Evolutionary conservation across 257 asterid genomes (phyloP), one percentile per base, ranked within the genome.

Genomic region (Nicotiana undulata): DNA sequence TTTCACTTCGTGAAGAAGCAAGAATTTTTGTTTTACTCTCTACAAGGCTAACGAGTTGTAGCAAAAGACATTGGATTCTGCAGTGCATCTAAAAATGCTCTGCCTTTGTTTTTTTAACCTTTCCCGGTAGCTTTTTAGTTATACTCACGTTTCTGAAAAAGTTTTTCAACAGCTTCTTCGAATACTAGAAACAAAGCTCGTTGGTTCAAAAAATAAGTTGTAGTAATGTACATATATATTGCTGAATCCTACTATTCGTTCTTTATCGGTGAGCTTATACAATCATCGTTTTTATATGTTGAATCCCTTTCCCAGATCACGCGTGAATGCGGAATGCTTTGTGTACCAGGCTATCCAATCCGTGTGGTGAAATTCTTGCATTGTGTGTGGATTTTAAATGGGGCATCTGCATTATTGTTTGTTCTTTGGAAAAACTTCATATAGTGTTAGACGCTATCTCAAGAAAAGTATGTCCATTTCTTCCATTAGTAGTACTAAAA

Each of bases 231-330:
- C 49, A 6, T 6, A 37, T 37, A 37, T 37, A 37, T 7, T 1
- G 46, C 2, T 37, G 46, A 37, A 37, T 37, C 46, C 46, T 37
- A 37, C 3, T 37, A 37, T 37, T 34, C 44, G 6, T 34, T 32
- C 0, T 4, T 32, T 32, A 5, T 32, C 40, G 9, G 44, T 37
- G 46, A 40, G 11, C 11, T 40, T 7, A 40, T 40, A 40, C 9
- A 5, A 34, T 34, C 46, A 40, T 11, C 46, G 3, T 2, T 40
- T 40, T 40, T 8, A 40, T 40, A 40, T 37, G 44, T 37, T 37
- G 44, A 7, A 37, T 37, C 9, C 0, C n/a, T n/a, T n/a, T n/a
- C 1, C 44, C 0, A 0, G 2, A 0, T 6, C 46, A 9, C 9
- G 40, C 2, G 10, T 37, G 0, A 37, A 37, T 37, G 10, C 10